Base-by-base conservation (phyloP, 495 filamentous ascomycete species). In the Neurospora sp. region DNA sequence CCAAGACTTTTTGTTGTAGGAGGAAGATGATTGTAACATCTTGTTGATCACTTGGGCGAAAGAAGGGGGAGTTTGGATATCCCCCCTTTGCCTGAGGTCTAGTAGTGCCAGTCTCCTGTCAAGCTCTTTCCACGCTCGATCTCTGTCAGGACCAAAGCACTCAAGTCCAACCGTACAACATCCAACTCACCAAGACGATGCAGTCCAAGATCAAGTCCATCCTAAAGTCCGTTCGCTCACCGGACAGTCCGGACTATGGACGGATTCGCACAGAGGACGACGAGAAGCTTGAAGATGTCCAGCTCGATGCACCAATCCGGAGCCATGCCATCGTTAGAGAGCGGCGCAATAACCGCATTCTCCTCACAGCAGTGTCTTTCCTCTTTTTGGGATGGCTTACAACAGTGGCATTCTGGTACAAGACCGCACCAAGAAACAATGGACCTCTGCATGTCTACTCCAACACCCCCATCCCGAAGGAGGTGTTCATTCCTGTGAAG, bases 391-490 rank as follows among this genome's bases (percentile, higher is more conserved):
- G 70, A 18, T 71, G 70, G 70, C 10, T 53, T 3, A 44, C 45
- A 2, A 71, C 70, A 14, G 2, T 71, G 70, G 18, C 39, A 6
- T 65, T 18, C 31, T 65, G 70, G 70, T 65, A 61, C 45, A 35
- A 65, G 45, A 27, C 70, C 2, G 0, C 41, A 9, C n/a, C 41
- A n/a, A 10, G 18, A 9, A 48, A 40, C 9, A 71, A 71, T 39
- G 70, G 70, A 2, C 70, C 70, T 14, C 70, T 71, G 12, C 70
- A 71, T 48, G 70, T 71, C 44, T 61, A 71, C 35, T n/a, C 27
- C 14, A 39, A 71, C 44, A 71, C 44, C 0, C 70, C 70, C 10
- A 65, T 71, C 31, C 44, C 70, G 7, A 71, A 59, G 27, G 70
- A 65, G 4, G 44, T 71, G 16, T 71, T 71, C 9, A 10, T 53